Base-by-base conservation (phyloP, 2,329 filamentous ascomycete genomes). In the Calonectria ilicicola region DNA sequence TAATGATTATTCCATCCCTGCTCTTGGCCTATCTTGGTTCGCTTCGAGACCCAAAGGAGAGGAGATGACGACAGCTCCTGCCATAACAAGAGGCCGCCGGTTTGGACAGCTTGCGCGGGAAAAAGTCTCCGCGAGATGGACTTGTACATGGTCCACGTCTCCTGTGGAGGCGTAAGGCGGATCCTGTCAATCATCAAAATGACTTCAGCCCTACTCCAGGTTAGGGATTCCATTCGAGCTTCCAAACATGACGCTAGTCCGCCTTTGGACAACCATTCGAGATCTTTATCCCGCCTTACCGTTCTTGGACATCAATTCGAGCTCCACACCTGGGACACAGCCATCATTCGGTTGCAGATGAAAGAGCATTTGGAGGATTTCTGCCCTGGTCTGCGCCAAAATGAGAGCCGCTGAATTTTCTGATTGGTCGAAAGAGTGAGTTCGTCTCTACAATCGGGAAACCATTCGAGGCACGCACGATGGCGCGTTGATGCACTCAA, bases 141-240 rank as follows among this genome's bases (percentile, higher is more conserved):
- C 32, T 9, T 23, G 19, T 40, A 40, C 35, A 19, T 12, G 32
- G 21, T 12, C 35, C 53, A 58, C 38, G n/a, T 58, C 32, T 58
- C 21, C 21, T 14, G n/a, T 2, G n/a, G 8, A 21, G 29, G n/a
- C n/a, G n/a, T n/a, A n/a, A 58, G 53, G 32, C 53, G 21, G 15
- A 58, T 58, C 9, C 21, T 26, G 53, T 19, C 53, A 26, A 26
- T 38, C 53, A 40, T 23, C 53, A 40, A 32, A 38, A 21, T 58
- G 32, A 32, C 21, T 26, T 58, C 53, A 35, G 19, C 51, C 38
- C 69, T 65, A 71, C 74, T 10, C 76, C 64, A 6, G 19, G 75
- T 77, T 67, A 23, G 66, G 78, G 51, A 70, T 49, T 15, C 40
- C 68, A 80, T 80, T 81, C 80, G 78, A 81, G 72, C 19, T 60